phyloP scores from a whole-genome alignment of 805 yeast genomes.

The Nakazawaea wyomingensis region DNA sequence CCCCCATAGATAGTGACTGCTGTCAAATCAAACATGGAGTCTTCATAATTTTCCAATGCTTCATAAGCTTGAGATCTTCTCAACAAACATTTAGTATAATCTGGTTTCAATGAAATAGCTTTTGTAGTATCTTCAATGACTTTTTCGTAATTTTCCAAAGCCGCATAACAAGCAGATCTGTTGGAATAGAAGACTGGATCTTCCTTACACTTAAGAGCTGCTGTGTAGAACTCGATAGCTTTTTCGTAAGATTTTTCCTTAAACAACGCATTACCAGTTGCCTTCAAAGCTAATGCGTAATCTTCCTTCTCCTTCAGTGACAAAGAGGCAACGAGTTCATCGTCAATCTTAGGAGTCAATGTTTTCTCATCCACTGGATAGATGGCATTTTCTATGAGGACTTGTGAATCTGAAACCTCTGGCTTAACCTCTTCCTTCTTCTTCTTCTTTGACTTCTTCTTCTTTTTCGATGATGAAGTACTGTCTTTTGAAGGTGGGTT shows the following conservation, averaged over 20 bases:
- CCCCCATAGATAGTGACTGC: conserved; percentile 84
- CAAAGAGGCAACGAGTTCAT: conserved; percentile 39
- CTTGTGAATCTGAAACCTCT: background rate
- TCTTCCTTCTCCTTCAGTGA: conserved; percentile 49
- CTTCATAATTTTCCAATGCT: conserved; percentile 67
- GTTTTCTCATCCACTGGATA: conserved; percentile 47
- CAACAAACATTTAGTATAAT: conserved; percentile 83
- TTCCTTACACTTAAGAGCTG: conserved; percentile 66
- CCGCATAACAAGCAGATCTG: conserved; percentile 93
- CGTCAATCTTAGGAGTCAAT: conserved; percentile 56
- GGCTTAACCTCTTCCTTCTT: conserved; percentile 24
- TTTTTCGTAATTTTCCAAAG: conserved; percentile 71
- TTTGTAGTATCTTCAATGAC: conserved; percentile 83
- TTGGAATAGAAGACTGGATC: conserved; percentile 93
- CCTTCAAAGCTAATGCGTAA: conserved; percentile 75
- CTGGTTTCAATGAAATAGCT: conserved; percentile 83
- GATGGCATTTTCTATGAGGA: conserved; percentile 22
- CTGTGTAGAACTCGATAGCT: conserved; percentile 78
- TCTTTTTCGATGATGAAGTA: conserved; percentile 24
- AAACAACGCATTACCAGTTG: conserved; percentile 81
- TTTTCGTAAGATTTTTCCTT: conserved; percentile 60
- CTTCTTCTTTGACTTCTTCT: conserved; percentile 40
- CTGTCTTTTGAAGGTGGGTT: conserved; percentile 19
- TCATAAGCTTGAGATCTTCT: conserved; percentile 95
- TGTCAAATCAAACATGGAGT: conserved; percentile 88